Conservation (phyloP, 176 grass and related monocot species). For the Lolium perenne region DNA sequence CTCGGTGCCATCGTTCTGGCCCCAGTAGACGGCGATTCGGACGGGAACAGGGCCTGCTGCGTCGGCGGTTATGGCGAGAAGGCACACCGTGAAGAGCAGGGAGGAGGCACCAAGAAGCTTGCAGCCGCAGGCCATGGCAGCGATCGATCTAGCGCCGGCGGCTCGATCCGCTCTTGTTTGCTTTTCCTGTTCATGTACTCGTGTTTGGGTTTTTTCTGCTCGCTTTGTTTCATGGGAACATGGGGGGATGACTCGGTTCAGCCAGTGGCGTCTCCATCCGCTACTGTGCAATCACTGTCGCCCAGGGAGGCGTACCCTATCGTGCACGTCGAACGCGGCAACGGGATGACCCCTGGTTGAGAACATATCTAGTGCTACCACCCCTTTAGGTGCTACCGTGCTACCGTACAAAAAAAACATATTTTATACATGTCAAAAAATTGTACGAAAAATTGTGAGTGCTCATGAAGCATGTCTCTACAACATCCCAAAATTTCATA, state of each 20-base stretch:
- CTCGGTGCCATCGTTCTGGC: slow-evolving; percentile 50
- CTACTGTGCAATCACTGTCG: not conserved
- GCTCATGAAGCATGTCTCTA: too few relatives aligned
- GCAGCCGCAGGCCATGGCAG: not conserved
- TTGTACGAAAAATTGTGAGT: too few relatives aligned
- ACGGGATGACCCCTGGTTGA: not conserved
- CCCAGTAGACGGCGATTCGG: slow-evolving; percentile 64
- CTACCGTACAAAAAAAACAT: too few relatives aligned
- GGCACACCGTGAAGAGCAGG: not conserved
- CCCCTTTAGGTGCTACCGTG: too few relatives aligned
- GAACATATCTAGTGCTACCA: too few relatives aligned
- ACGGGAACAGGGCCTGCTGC: not conserved
- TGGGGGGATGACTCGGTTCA: too few relatives aligned
- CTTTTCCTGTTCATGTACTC: not conserved
- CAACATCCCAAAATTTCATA: too few relatives aligned
- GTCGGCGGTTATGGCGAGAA: not conserved
- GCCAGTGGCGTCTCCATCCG: not conserved
- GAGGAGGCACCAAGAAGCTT: slow-evolving; percentile 18
- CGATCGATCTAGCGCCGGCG: not conserved
- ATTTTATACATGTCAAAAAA: too few relatives aligned
- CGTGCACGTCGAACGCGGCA: not conserved
- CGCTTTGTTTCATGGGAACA: too few relatives aligned
- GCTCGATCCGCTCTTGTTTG: not conserved
- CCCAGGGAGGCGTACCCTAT: not conserved
- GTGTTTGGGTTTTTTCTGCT: too few relatives aligned